Percentiles rank a stretch among this genome's conserved stretches.
phyloP scores from a whole-genome alignment of 345 rosid genomes.

The Sisymbrium altissimum region DNA sequence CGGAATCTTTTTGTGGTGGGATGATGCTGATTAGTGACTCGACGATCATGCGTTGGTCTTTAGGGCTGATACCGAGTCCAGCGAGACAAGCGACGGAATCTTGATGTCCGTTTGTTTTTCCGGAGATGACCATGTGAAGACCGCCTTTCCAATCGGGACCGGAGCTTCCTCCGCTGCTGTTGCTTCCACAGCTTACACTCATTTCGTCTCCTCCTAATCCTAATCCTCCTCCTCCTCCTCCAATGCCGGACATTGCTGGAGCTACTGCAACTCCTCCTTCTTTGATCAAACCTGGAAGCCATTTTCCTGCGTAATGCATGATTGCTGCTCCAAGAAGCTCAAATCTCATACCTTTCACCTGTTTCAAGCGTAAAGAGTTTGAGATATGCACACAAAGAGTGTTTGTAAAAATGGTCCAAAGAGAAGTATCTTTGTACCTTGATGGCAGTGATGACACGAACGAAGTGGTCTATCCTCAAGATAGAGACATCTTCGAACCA shows the following conservation, averaged over 20 bases:
- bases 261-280: conserved; percentile 41
- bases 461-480: conserved; percentile 92
- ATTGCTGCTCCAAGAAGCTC: conserved; percentile 85
- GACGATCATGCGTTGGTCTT: conserved; percentile 83
- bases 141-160: conserved; percentile 82
- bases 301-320: conserved; percentile 80
- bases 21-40: conserved; percentile 89
- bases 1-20: conserved; percentile 88
- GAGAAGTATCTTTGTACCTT: conserved; percentile 38
- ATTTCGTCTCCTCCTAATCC: conserved; percentile 50
- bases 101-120: conserved; percentile 51
- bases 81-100: conserved; percentile 26
- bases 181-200: conserved; percentile 54
- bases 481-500: conserved; percentile 98
- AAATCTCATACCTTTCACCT: conserved; percentile 87
- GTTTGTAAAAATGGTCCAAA: conserved; percentile 4
- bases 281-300: conserved; percentile 76
- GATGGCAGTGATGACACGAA: conserved; percentile 88
- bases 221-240: conserved; percentile 24
- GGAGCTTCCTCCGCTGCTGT: conserved; percentile 43
- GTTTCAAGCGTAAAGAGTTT: not conserved
- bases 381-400: not conserved
- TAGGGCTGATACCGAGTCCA: conserved; percentile 42
- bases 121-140: conserved; percentile 76
- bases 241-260: conserved; percentile 24